Base-by-base conservation (phyloP, 179 eudicot species). In the Silene coronaria region DNA sequence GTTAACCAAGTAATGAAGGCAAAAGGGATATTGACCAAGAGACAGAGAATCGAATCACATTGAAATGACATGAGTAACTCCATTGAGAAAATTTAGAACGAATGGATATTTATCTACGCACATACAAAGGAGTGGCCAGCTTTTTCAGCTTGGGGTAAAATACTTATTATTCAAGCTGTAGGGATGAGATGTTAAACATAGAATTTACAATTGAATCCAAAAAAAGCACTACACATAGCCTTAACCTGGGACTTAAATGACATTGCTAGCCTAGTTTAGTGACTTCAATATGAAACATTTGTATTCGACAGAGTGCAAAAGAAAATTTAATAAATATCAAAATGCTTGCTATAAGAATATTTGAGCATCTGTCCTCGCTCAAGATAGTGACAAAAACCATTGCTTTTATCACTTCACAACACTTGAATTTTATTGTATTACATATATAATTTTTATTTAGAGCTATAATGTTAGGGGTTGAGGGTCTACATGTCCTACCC, bases 51-150 rank as follows among this genome's bases (percentile, higher is more conserved):
- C 59, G 60, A 70, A 46, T 46, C 59, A 22, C 36, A 46, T 45
- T 24, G 27, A 26, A 70, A 70, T 70, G 19, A 16, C 60, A 46
- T 8, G 24, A 66, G 53, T 66, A 30, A 66, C 48, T 67, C 71
- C 71, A 67, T 22, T 5, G 6, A 67, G 51, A 67, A 67, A 36
- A 36, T 67, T 63, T 67, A 67, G 16, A 67, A 67, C 4, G 16
- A 36, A 34, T 17, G 13, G 45, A 34, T 36, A n/a, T 8, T 22
- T 34, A 42, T 32, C 17, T 53, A 34, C 5, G 16, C 36, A 42
- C 48, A 34, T 67, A 28, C 3, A 2, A 30, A 28, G 8, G 8
- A 55, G 9, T 17, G 59, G 59, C 8, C 59, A 55, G 59, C 59
- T n/a, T 55, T n/a, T 17, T 55, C 59, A n/a, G 59, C 19, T 53